A percentile compares a stretch with the other conserved stretches of the same genome.
phyloP scores from a whole-genome alignment of 257 asterid genomes.

The Leptodermis oblonga region DNA sequence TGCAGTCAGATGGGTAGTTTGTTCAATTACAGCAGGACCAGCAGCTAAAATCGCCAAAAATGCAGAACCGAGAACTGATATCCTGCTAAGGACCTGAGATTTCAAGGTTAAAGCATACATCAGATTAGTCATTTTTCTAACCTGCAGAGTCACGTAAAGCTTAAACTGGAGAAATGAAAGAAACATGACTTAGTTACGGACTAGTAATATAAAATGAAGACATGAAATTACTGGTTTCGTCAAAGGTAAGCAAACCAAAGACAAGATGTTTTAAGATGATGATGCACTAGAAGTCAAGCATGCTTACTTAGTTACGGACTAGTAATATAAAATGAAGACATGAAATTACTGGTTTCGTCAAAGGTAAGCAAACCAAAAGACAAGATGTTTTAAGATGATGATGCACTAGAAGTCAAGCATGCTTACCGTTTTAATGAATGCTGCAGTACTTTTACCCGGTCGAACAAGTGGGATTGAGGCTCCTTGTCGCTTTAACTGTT shows the following conservation, averaged over 20 bases:
- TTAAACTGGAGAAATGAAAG: background rate
- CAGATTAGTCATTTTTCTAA: background rate
- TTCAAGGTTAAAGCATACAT: conserved; percentile 1
- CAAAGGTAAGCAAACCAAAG: background rate
- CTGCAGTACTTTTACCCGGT: conserved; percentile 94
- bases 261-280: background rate
- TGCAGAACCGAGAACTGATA: conserved; percentile 86
- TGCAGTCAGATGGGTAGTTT: conserved; percentile 89
- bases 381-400: background rate
- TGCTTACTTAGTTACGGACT: conserved; percentile 40
- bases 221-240: background rate
- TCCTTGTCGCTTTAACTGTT: conserved; percentile 97
- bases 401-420: background rate
- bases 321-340: too few species aligned
- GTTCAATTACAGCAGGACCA: conserved; percentile 94
- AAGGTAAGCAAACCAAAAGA: background rate
- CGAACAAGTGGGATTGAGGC: conserved; percentile 97
- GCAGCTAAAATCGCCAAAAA: conserved; percentile 87
- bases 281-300: background rate
- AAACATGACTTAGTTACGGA: too few species aligned
- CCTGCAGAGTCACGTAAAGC: too few species aligned
- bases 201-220: too few species aligned
- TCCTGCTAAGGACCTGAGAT: conserved; percentile 77
- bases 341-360: background rate
- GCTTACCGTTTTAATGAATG: conserved; percentile 69